Conservation (phyloP, 2,329 filamentous ascomycete species). For the Fulvia fulva region DNA sequence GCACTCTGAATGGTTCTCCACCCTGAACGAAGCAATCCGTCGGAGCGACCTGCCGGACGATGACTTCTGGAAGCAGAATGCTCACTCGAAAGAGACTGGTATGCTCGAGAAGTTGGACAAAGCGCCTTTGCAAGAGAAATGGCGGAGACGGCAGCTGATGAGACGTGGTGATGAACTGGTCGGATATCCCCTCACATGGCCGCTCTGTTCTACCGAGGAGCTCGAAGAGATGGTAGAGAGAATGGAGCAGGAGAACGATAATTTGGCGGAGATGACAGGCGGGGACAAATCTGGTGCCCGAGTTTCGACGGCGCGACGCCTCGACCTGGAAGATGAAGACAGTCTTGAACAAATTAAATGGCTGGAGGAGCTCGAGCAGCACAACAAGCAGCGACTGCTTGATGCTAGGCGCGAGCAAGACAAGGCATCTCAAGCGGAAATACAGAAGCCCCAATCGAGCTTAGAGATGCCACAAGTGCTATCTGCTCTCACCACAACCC, state of each 20-base stretch:
- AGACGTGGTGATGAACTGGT: conserved; percentile 1
- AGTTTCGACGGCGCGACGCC: background rate
- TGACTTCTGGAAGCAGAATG: conserved; percentile 2
- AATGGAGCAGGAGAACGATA: conserved; percentile 12
- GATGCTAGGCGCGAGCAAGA: conserved; percentile 4
- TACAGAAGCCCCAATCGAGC: background rate
- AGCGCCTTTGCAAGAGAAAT: background rate
- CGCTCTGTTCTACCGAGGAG: conserved; percentile 4
- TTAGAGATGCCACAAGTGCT: conserved; percentile 38
- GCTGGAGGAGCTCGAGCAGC: background rate
- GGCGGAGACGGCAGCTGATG: background rate
- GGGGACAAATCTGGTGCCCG: background rate
- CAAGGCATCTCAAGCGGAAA: background rate
- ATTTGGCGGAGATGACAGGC: conserved; percentile 8
- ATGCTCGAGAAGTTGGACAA: conserved; percentile 1
- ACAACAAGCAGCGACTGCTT: background rate
- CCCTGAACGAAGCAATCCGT: conserved; percentile 4
- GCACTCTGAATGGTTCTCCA: background rate
- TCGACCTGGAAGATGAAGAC: background rate
- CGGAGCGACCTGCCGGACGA: conserved; percentile 9
- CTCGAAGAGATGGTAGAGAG: conserved; percentile 6
- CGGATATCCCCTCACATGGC: background rate
- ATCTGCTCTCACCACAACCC: conserved; percentile 55
- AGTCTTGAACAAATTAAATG: background rate
- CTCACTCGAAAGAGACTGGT: background rate